These are phyloP conservation scores for Opeltia flavorubescens DNA, from an alignment of 495 filamentous ascomycete genomes.

Conservation along the genomic window DNA sequence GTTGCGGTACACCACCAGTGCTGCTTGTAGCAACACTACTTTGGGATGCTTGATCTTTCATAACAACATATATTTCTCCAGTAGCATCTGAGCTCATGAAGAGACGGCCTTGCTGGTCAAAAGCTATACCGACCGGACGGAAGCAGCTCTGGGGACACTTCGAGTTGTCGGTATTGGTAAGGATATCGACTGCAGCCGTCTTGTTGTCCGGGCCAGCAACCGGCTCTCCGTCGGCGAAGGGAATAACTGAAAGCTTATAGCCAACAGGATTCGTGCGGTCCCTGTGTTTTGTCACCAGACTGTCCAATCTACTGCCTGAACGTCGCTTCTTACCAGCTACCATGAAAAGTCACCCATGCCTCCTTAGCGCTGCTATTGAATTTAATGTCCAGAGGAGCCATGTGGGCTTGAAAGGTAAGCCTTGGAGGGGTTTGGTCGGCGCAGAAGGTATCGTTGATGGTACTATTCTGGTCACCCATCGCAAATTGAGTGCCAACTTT, in stretches of 20 bases:
- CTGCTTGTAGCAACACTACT: neutral
- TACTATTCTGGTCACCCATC: slow-evolving; percentile 25
- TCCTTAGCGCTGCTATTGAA: slow-evolving; percentile 29
- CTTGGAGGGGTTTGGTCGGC: slow-evolving; percentile 26
- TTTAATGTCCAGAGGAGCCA: slow-evolving; percentile 46
- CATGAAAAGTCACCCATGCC: slow-evolving; percentile 40
- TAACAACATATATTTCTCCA: slow-evolving; percentile 43
- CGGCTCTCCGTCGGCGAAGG: slow-evolving; percentile 31
- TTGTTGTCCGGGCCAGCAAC: slow-evolving; percentile 24
- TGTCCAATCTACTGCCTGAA: neutral
- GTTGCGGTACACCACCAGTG: neutral
- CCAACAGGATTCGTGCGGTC: slow-evolving; percentile 38
- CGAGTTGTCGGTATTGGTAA: slow-evolving; percentile 31
- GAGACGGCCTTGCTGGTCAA: slow-evolving; percentile 31
- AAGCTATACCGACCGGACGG: slow-evolving; percentile 39
- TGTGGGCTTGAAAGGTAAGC: slow-evolving; percentile 44
- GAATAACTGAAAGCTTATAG: slow-evolving; percentile 38
- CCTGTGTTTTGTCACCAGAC: slow-evolving; percentile 11
- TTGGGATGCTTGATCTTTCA: slow-evolving; percentile 8
- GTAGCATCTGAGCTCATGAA: slow-evolving; percentile 43
- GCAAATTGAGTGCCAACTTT: slow-evolving; percentile 23
- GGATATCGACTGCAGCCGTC: slow-evolving; percentile 30
- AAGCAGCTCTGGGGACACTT: slow-evolving; percentile 37
- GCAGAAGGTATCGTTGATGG: slow-evolving; percentile 35
- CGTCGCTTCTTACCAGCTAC: slow-evolving; percentile 28